A percentile compares a stretch with the other conserved stretches of the same genome.
These are phyloP conservation scores for Corchorus olitorius DNA, from an alignment of 345 rosid species.

Conservation along the genomic window DNA sequence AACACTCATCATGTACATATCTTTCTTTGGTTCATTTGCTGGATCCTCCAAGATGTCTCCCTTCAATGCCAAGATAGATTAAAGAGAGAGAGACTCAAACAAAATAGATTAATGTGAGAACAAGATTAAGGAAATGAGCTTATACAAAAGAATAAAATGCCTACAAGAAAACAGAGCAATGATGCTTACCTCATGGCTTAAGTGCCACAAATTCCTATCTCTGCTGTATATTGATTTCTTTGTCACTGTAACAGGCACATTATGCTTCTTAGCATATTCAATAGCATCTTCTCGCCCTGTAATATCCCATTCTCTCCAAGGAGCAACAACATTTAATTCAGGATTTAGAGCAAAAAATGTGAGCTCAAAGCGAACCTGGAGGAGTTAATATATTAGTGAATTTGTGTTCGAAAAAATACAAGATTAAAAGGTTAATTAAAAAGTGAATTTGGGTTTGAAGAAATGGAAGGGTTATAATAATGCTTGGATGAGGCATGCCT, in stretches of 20 bases:
- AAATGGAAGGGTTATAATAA: neutral
- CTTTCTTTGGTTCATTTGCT: constrained; percentile 82
- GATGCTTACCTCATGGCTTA: constrained; percentile 82
- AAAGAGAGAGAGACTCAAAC: constrained; percentile 12
- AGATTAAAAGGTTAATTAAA: neutral
- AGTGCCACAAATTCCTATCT: constrained; percentile 94
- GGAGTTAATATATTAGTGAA: constrained; percentile 8
- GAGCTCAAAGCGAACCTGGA: constrained; percentile 93
- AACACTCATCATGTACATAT: constrained; percentile 93
- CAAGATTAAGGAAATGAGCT: neutral
- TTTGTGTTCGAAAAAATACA: constrained; percentile 15
- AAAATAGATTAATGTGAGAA: no score
- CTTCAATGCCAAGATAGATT: constrained; percentile 34
- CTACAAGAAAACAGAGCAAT: neutral
- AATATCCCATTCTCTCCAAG: constrained; percentile 99
- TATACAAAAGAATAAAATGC: neutral
- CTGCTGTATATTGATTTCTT: constrained; percentile 96
- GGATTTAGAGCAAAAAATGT: constrained; percentile 94
- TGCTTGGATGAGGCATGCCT: constrained; percentile 45
- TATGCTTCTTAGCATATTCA: constrained; percentile 92
- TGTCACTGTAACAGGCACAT: constrained; percentile 90
- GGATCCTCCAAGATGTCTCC: constrained; percentile 98
- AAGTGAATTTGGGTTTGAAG: neutral
- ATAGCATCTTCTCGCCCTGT: constrained; percentile 93
- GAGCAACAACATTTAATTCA: constrained; percentile 88